Conservation (phyloP, 345 rosid genomes). For the Geranium brycei region DNA sequence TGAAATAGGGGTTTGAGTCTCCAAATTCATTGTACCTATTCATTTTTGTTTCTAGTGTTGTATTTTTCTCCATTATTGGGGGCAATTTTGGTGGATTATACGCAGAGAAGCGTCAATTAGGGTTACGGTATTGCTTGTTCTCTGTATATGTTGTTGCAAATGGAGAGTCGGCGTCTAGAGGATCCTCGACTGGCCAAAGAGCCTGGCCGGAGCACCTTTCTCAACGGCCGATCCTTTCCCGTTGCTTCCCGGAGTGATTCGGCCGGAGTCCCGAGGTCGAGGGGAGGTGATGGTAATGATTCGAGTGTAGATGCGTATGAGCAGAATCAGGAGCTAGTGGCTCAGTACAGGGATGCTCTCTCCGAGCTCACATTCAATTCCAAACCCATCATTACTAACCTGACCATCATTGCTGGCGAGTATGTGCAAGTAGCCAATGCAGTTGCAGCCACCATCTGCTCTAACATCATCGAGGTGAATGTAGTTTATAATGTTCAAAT, state of each 20-base stretch:
- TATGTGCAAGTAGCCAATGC: slow-evolving; percentile 64
- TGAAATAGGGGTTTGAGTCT: background rate
- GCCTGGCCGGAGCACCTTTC: background rate
- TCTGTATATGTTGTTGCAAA: background rate
- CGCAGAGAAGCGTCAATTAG: background rate
- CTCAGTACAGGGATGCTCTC: slow-evolving; percentile 51
- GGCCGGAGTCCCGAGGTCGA: background rate
- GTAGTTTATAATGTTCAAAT: slow-evolving; percentile 3
- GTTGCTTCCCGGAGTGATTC: background rate
- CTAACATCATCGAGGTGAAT: slow-evolving; percentile 78
- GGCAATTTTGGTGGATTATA: background rate
- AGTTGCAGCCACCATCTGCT: slow-evolving; percentile 76
- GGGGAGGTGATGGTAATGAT: background rate
- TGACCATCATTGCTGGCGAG: slow-evolving; percentile 92
- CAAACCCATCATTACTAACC: slow-evolving; percentile 93
- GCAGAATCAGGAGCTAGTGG: slow-evolving; percentile 40
- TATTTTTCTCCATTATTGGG: background rate
- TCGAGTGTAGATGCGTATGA: background rate
- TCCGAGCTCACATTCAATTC: slow-evolving; percentile 80
- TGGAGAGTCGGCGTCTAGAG: background rate
- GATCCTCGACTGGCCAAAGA: background rate
- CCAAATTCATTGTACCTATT: background rate
- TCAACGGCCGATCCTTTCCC: background rate
- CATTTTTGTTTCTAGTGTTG: background rate
- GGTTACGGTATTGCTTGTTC: background rate